Evolutionary conservation across 805 yeast genomes (phyloP).

Genomic region (Pichia membranifaciens): DNA sequence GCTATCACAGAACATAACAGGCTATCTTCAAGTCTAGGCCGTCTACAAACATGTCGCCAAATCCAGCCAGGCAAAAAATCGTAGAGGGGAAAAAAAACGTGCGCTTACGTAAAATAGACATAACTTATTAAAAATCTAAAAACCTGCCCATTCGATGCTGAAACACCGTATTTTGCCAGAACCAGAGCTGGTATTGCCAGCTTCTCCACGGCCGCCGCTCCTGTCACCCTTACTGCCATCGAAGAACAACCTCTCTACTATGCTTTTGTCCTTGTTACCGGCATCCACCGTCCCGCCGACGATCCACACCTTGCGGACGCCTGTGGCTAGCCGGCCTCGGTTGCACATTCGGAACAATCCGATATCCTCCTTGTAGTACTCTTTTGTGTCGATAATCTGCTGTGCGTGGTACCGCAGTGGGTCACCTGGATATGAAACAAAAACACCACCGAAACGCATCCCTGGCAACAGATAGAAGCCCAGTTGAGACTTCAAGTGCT

Average conservation of each 20-base stretch:
- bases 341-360: conserved; percentile 57
- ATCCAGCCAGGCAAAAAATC: background rate
- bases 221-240: too few species aligned
- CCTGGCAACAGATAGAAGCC: conserved; percentile 70
- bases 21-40: too few species aligned
- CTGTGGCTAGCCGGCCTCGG: conserved; percentile 89
- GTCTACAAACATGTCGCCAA: too few species aligned
- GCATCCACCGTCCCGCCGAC: conserved; percentile 34
- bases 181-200: background rate
- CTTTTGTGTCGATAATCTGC: conserved; percentile 53
- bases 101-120: background rate
- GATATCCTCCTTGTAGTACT: conserved; percentile 45
- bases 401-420: conserved; percentile 89
- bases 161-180: conserved; percentile 40
- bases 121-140: conserved; percentile 36
- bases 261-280: conserved; percentile 13
- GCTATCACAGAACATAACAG: too few species aligned
- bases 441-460: conserved; percentile 82
- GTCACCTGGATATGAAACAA: conserved; percentile 91
- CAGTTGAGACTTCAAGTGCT: conserved; percentile 16
- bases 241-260: background rate
- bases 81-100: background rate
- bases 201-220: too few species aligned
- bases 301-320: conserved; percentile 83
- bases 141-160: conserved; percentile 95